Percentiles rank a stretch among this genome's conserved stretches.
phyloP scores from a whole-genome alignment of 73 alveolate species.

The Paramecium octaurelia region DNA sequence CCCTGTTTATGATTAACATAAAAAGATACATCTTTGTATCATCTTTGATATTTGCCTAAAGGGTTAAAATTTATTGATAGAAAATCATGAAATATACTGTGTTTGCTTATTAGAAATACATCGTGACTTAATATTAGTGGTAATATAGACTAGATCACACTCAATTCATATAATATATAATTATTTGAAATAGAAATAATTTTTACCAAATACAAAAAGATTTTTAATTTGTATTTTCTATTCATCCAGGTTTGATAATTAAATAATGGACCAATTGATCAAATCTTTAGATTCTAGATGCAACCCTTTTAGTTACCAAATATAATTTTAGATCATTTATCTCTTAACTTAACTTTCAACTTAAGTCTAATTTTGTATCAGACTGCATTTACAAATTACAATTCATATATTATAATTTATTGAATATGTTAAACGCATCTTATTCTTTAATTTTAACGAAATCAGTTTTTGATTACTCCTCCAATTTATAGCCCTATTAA shows the following conservation, averaged over 20 bases:
- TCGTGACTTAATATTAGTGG: too few species aligned
- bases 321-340: neutral
- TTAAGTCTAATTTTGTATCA: neutral
- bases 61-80: constrained; percentile 76
- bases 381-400: neutral
- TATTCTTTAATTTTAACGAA: neutral
- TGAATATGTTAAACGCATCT: neutral
- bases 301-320: neutral
- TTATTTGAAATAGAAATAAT: too few species aligned
- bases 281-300: neutral
- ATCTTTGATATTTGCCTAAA: constrained; percentile 84
- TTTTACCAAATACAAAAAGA: too few species aligned
- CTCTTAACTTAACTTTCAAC: neutral
- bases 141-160: too few species aligned
- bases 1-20: constrained; percentile 70
- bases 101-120: too few species aligned
- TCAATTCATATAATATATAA: too few species aligned
- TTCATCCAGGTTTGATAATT: neutral
- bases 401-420: neutral
- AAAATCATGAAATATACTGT: too few species aligned
- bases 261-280: neutral
- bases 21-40: constrained; percentile 87
- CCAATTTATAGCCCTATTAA: neutral
- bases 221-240: too few species aligned
- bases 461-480: neutral